Base-by-base conservation (phyloP, 1,284 basidiomycete genomes). In the Malassezia obtusa region DNA sequence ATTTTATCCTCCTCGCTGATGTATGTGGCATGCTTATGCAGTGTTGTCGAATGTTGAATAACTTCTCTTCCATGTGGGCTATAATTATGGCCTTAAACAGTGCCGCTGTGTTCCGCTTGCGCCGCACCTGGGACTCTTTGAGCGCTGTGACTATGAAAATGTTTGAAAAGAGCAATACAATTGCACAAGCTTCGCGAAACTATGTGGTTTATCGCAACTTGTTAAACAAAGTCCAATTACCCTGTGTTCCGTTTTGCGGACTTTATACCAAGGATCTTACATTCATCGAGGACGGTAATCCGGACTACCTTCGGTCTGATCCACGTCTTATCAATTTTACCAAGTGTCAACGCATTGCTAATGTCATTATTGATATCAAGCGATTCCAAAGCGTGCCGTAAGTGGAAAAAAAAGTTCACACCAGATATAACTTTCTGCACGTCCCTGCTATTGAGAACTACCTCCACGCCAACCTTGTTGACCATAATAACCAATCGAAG, bases 281-380 rank as follows among this genome's bases (percentile, higher is more conserved):
- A 3, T 96, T 98, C 76, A 94, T 95, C 73, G 89, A 95, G 75
- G 94, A 98, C 68, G 94, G 92, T n/a, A 91, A 91, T 71, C 85
- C 87, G 50, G 89, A 98, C 77, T 77, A 88, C 5, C 81, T 83
- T 21, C 76, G 76, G 58, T 75, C 75, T 33, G 85, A 83, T 26
- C 60, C 57, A 5, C 55, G 59, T 25, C 79, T 95, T 62, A 85
- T 98, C 77, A 96, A 99, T 77, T 98, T 98, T 77, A 83, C 85
- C 71, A 98, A 99, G 76, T 84, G 91, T 9, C 84, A 87, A 67
- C 88, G 88, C 74, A 84, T 89, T 0, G 89, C 89, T 9, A 90
- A 95, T 68, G 86, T 96, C 61, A 89, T 99, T 63, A 83, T 86
- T 56, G 91, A 98, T 73, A 95, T 98, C 71, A 87, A 92, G 69